A percentile compares a stretch with the other conserved stretches of the same genome.
Evolutionary conservation across 2,329 filamentous ascomycete species (phyloP).

Genomic region (Xylogone sp.): DNA sequence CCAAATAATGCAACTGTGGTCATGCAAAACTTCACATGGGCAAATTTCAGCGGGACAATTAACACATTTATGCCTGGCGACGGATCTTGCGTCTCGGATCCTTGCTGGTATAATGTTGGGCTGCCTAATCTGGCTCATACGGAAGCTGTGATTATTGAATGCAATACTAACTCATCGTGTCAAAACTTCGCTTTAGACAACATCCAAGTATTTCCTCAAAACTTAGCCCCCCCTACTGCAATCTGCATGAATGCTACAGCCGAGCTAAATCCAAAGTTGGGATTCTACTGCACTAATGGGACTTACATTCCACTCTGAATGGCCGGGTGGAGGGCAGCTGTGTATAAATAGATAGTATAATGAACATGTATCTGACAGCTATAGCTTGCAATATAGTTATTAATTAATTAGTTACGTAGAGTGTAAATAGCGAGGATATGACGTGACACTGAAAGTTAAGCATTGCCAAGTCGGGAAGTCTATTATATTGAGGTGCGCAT

Average conservation of each 20-base stretch:
- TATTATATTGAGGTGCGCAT: too few relatives aligned
- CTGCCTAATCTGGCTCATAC: constrained; percentile 34
- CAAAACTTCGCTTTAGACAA: constrained; percentile 29
- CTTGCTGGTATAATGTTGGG: constrained; percentile 40
- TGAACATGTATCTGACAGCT: not conserved
- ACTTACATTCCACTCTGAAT: constrained; percentile 18
- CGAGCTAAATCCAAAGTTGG: constrained; percentile 29
- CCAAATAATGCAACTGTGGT: constrained; percentile 35
- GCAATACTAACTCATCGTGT: constrained; percentile 36
- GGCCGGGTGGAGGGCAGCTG: not conserved
- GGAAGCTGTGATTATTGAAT: constrained; percentile 38
- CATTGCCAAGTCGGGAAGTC: not conserved
- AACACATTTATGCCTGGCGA: constrained; percentile 39
- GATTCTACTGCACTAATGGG: constrained; percentile 31
- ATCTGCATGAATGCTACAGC: constrained; percentile 33
- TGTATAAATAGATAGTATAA: not conserved
- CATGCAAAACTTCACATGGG: constrained; percentile 39
- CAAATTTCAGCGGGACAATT: constrained; percentile 36
- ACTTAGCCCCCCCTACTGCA: constrained; percentile 21
- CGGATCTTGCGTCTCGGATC: constrained; percentile 36
- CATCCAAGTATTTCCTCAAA: constrained; percentile 31
- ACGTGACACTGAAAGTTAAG: not conserved
- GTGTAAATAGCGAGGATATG: not conserved
- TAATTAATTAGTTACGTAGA: too few relatives aligned
- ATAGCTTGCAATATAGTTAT: not conserved